Evolutionary conservation across 306 rosid genomes (phyloP).

Genomic region (Sesbania bispinosa): DNA sequence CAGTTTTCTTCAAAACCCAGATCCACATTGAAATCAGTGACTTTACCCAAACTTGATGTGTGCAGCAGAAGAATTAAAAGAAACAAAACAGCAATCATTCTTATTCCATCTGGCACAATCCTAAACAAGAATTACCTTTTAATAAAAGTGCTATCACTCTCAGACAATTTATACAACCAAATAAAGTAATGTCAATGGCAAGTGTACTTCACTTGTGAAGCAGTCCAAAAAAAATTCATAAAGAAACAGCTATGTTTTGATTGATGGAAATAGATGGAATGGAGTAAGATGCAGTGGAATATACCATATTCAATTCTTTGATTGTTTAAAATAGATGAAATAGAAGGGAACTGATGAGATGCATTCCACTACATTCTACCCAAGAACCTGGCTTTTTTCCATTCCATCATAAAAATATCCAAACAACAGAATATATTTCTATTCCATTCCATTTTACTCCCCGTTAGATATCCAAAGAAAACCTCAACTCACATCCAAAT

Average conservation of each 20-base stretch:
- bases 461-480: neutral
- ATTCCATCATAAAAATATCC: neutral
- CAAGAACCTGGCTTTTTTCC: neutral
- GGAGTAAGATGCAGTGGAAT: too few species aligned
- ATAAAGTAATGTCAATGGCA: neutral
- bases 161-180: neutral
- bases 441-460: neutral
- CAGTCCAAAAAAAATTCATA: neutral
- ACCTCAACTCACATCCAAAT: neutral
- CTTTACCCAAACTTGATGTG: neutral
- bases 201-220: neutral
- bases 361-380: too few species aligned
- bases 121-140: neutral
- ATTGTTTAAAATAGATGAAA: neutral
- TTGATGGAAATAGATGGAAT: neutral
- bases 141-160: neutral
- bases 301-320: neutral
- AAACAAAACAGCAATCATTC: neutral
- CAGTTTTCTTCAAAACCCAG: neutral
- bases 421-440: neutral
- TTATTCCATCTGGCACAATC: neutral
- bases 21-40: neutral
- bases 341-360: neutral
- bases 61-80: neutral
- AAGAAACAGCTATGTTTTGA: neutral